Evolutionary conservation across 2,329 filamentous ascomycete genomes (phyloP).

Genomic region (Xylariales sp.): DNA sequence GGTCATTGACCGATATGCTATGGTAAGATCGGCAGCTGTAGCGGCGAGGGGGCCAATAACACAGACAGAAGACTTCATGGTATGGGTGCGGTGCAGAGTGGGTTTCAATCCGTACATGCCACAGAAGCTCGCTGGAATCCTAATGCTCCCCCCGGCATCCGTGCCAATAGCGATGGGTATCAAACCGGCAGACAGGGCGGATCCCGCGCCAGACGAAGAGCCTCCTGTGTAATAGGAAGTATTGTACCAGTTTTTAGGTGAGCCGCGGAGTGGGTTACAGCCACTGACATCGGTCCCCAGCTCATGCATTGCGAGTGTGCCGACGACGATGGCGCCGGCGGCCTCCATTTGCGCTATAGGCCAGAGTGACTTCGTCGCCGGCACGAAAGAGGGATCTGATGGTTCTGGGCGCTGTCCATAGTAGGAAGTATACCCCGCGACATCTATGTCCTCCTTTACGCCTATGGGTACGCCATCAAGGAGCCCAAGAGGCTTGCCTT

Average conservation of each 20-base stretch:
- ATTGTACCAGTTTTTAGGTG: constrained; percentile 83
- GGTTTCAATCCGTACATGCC: constrained; percentile 86
- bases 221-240: constrained; percentile 81
- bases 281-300: constrained; percentile 85
- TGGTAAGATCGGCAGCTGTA: constrained; percentile 80
- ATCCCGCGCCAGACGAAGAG: constrained; percentile 81
- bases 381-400: constrained; percentile 61
- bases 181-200: constrained; percentile 75
- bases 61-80: constrained; percentile 64
- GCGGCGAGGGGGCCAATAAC: constrained; percentile 81
- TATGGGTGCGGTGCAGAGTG: constrained; percentile 75
- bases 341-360: constrained; percentile 77
- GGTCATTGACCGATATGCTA: constrained; percentile 85
- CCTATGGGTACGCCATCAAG: constrained; percentile 86
- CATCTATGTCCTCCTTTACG: constrained; percentile 83
- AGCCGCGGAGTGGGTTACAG: constrained; percentile 80
- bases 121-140: constrained; percentile 80
- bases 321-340: constrained; percentile 79
- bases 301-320: constrained; percentile 84
- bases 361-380: constrained; percentile 71
- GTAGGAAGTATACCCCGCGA: constrained; percentile 76
- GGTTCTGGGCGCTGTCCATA: constrained; percentile 72
- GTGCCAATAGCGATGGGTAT: constrained; percentile 81
- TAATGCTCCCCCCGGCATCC: constrained; percentile 80
- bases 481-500: constrained; percentile 72